Percentiles rank a stretch among this genome's conserved stretches.
phyloP scores from a whole-genome alignment of 257 asterid genomes.

The Rauvolfia tetraphylla region DNA sequence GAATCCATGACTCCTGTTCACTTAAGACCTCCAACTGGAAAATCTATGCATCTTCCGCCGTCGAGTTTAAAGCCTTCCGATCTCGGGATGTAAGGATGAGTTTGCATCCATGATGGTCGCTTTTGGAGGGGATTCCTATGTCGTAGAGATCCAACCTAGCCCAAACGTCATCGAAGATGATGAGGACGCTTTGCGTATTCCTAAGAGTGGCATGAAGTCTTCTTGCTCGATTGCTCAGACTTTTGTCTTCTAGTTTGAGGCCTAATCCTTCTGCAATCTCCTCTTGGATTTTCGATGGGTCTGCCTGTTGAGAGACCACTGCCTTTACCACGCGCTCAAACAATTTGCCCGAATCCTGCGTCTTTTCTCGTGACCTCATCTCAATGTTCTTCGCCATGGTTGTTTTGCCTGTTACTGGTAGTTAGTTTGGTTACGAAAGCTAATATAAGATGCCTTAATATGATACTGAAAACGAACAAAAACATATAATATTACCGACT shows the following conservation, averaged over 20 bases:
- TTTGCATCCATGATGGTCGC: constrained; percentile 12
- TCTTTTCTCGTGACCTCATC: too few relatives aligned
- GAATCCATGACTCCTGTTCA: constrained; percentile 15
- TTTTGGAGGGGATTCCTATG: constrained; percentile 19
- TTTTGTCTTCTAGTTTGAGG: background rate
- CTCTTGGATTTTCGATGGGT: too few relatives aligned
- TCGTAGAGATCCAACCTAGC: constrained; percentile 1
- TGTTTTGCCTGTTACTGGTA: too few relatives aligned
- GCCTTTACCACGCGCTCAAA: too few relatives aligned
- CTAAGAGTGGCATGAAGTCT: background rate
- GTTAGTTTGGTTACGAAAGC: too few relatives aligned
- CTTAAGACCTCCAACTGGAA: background rate
- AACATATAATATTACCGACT: too few relatives aligned
- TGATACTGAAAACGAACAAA: too few relatives aligned
- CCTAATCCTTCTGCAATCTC: background rate
- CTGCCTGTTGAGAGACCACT: too few relatives aligned
- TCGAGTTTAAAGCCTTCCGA: too few relatives aligned
- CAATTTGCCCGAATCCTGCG: too few relatives aligned
- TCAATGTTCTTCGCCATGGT: too few relatives aligned
- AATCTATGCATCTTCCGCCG: constrained; percentile 1
- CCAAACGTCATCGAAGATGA: constrained; percentile 38
- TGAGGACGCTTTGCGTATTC: background rate
- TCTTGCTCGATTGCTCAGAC: background rate
- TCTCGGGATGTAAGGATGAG: background rate
- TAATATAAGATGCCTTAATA: too few relatives aligned